Evolutionary conservation across 2,329 filamentous ascomycete genomes (phyloP), one percentile per base, ranked within the genome.

Genomic region (Pseudogymnoascus sp.): DNA sequence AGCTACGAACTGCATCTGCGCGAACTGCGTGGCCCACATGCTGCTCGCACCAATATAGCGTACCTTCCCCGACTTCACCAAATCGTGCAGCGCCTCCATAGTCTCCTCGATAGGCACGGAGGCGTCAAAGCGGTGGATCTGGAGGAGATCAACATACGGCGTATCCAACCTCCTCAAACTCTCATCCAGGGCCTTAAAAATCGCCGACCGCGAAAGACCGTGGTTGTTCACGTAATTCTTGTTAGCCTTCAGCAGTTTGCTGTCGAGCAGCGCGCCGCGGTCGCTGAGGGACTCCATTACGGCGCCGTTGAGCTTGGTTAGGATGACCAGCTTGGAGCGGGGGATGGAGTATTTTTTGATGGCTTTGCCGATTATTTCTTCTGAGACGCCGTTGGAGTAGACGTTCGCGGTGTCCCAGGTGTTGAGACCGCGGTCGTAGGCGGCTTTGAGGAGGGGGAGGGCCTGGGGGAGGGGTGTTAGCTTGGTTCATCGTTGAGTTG

Each of bases 121-220:
- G 1, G 73, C 72, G 66, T 86, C 84, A 65, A 84, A 77, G 6
- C 84, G 78, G 68, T 87, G 84, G 64, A 86, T 83, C 71, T 86
- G 83, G 16, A 86, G 75, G 2, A 86, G 77, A 72, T 85, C 83
- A 65, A 86, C 82, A 72, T 87, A 86, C 23, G 23, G 1, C 2
- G 79, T 84, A 23, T 79, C 80, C 29, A 88, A 75, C 23, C 84
- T 74, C 62, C 77, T 73, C 2, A 86, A 75, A 61, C 81, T 86
- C 45, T 78, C 80, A 14, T 89, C 80, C 4, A 90, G 86, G 0
- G 84, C 83, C 67, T 86, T 82, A 69, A 89, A 84, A 67, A 90
- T 86, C 65, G 86, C 82, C 14, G 63, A 63, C 57, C 39, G 36
- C 29, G 39, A 39, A 18, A 23, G 3, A 70, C 70, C 70, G 59